Evolutionary conservation across 2,329 filamentous ascomycete genomes (phyloP), one percentile per base, ranked within the genome.

Genomic region (Xylaria hypoxylon): DNA sequence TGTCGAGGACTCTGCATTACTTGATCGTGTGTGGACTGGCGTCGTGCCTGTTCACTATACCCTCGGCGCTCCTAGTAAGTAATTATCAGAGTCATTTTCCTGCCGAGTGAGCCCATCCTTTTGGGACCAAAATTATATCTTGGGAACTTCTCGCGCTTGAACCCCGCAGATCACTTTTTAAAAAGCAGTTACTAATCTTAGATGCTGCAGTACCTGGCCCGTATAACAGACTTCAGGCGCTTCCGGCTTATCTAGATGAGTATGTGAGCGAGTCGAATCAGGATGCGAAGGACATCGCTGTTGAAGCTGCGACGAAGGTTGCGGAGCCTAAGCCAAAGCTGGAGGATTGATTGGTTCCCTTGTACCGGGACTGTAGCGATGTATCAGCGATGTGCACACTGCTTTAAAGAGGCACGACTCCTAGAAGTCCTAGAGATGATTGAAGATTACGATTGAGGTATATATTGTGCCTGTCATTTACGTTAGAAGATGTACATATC

Each of bases 21-120:
- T 79, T n/a, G 76, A 73, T 2, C 72, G 76, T 8, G 80, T 85
- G 26, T 89, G 87, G 86, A 85, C 84, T 1, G 87, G 87, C 2
- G 85, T 87, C 1, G 76, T 89, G 51, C 86, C 93, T 0, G 84
- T 92, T 11, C 89, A 88, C 76, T 84, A 87, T 68, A 81, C 80
- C 0, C 80, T 92, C 65, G 92, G 90, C 0, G 83, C 88, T 61
- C 91, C 92, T n/a, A 13, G 52, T 55, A 42, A 28, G 52, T 15
- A 8, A 7, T 24, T 24, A 13, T 13, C 13, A 15, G 3, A 38
- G 10, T 15, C 35, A 38, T 22, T 6, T 38, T 7, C 24, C 17
- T 47, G 19, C 35, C 35, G 35, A 15, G 35, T 13, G 13, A 15
- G 35, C 13, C 35, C 13, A 13, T 11, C n/a, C 6, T 45, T 31